phyloP scores from a whole-genome alignment of 768 basidiomycete species.

The Suillus discolor region DNA sequence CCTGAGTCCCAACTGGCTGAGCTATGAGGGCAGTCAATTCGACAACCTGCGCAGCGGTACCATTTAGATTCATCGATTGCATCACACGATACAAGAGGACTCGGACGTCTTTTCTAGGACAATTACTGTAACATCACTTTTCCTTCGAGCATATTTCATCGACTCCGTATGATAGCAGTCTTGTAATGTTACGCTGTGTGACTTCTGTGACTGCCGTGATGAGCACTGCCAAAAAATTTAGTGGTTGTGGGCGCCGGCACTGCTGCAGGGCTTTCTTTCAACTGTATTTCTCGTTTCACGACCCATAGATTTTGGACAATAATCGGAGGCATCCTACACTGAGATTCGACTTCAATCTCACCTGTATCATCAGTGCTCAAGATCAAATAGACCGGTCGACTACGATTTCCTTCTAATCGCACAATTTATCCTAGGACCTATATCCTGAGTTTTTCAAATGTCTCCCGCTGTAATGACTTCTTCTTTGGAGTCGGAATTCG shows the following conservation, averaged over 20 bases:
- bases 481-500: slow-evolving; percentile 44
- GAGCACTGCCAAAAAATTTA: not conserved
- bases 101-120: slow-evolving; percentile 8
- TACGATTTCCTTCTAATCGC: slow-evolving; percentile 7
- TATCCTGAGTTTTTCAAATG: slow-evolving; percentile 36
- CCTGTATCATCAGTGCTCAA: slow-evolving; percentile 20
- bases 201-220: not conserved
- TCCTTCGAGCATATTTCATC: not conserved
- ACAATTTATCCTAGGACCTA: slow-evolving; percentile 1
- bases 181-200: not conserved
- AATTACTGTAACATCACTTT: slow-evolving; percentile 7
- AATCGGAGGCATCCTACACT: slow-evolving; percentile 1
- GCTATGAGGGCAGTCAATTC: slow-evolving; percentile 75
- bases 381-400: not conserved
- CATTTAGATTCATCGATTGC: slow-evolving; percentile 22
- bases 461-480: slow-evolving; percentile 57
- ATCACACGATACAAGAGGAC: slow-evolving; percentile 1
- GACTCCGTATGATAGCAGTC: not conserved
- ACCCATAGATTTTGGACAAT: slow-evolving; percentile 4
- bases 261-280: not conserved
- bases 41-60: slow-evolving; percentile 80
- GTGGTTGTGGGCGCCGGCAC: not conserved
- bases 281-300: not conserved
- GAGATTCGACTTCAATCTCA: slow-evolving; percentile 9
- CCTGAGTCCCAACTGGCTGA: slow-evolving; percentile 76